phyloP scores from a whole-genome alignment of 2,329 filamentous ascomycete genomes.

The Chaetothyriales sp. region DNA sequence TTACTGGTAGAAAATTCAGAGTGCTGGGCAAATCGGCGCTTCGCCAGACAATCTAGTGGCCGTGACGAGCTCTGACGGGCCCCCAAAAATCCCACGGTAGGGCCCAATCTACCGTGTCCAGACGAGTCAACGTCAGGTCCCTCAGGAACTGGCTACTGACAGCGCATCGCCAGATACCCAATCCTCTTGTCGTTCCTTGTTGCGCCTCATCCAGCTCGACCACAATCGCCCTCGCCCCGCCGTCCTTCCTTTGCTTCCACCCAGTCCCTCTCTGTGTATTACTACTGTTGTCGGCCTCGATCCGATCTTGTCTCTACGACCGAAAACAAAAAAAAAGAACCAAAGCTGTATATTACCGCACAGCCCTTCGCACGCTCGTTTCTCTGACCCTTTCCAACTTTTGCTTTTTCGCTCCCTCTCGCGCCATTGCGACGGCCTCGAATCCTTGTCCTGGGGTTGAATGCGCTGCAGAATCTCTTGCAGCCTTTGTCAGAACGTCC shows the following conservation, averaged over 20 bases:
- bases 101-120: neutral
- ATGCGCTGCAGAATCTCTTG: neutral
- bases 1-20: constrained; percentile 13
- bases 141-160: neutral
- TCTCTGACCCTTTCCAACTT: neutral
- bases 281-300: neutral
- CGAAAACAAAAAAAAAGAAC: too few species aligned
- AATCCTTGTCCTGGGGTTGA: neutral
- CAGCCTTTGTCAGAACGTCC: neutral
- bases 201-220: neutral
- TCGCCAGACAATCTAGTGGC: constrained; percentile 4
- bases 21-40: constrained; percentile 16
- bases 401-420: neutral
- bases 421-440: neutral
- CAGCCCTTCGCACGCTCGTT: neutral
- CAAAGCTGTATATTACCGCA: neutral
- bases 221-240: neutral
- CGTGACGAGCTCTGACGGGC: neutral
- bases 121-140: neutral
- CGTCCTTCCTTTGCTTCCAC: neutral
- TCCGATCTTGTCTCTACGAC: neutral
- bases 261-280: neutral
- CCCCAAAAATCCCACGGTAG: constrained; percentile 7
- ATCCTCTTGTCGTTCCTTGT: neutral
- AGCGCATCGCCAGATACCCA: neutral